Evolutionary conservation across 129 eudicot genomes (phyloP).

Genomic region (Erigeron canadensis): DNA sequence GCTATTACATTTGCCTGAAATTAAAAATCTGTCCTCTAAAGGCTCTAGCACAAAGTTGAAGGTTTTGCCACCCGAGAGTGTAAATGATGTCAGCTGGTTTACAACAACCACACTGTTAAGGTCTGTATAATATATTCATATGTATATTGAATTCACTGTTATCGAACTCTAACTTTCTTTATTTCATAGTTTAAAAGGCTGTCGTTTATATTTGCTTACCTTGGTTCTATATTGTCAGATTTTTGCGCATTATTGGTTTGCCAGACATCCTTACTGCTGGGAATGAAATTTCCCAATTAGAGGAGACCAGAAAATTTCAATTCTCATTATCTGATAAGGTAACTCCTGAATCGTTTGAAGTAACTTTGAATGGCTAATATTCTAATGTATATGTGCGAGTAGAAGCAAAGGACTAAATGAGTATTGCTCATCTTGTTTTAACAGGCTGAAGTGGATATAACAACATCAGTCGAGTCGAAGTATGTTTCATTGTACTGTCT

Average conservation of each 20-base stretch:
- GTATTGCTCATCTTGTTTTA: conserved; percentile 12
- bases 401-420: conserved; percentile 20
- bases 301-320: conserved; percentile 77
- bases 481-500: conserved; percentile 37
- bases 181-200: neutral
- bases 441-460: conserved; percentile 57
- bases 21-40: conserved; percentile 44
- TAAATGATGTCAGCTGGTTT: conserved; percentile 54
- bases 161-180: neutral
- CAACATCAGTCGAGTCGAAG: conserved; percentile 77
- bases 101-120: conserved; percentile 68
- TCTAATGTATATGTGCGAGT: neutral
- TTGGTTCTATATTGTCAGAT: conserved; percentile 42
- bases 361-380: neutral
- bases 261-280: conserved; percentile 43
- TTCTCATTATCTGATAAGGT: conserved; percentile 54
- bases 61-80: conserved; percentile 46
- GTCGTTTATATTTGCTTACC: conserved; percentile 1
- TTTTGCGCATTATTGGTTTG: conserved; percentile 55
- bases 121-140: conserved; percentile 35
- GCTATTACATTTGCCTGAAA: conserved; percentile 49
- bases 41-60: conserved; percentile 53
- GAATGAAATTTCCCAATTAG: conserved; percentile 76
- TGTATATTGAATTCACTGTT: neutral
- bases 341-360: neutral